Base-by-base conservation (phyloP, 305 asterid species). In the Striga hermonthica region DNA sequence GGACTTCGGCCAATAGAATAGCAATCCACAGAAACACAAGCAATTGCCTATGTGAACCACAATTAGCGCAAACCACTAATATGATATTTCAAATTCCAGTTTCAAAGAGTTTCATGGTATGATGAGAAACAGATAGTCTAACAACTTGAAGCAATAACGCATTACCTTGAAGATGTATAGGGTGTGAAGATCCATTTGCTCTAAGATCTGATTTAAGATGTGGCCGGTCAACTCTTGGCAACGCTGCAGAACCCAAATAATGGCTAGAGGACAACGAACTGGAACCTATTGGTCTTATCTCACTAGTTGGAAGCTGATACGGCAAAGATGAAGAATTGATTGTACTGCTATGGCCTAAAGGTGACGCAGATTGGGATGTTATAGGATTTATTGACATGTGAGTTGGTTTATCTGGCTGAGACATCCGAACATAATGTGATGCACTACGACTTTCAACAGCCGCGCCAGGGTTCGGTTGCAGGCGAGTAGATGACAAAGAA, bases 231-330 rank as follows among this genome's bases (percentile, higher is more conserved):
- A 77, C 84, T 79, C 87, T 80, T 61, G 89, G 78, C 75, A 75
- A 65, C 64, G 80, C 74, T 35, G 81, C 68, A 62, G 92, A 67
- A 78, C 73, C 82, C 72, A 76, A 76, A 80, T 22, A 22, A 2
- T 82, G 89, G 79, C 78, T 76, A 38, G 88, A 55, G 59, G 88
- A 64, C 72, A 82, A 69, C 55, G 82, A 83, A 71, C 80, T 58
- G 64, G 91, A 75, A 78, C 68, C 79, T 67, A 70, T 58, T 56
- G 91, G 89, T 72, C 91, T 85, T 71, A 94, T 77, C 86, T 91
- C 98, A 68, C 97, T 94, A 31, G 90, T 80, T 67, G 97, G 96
- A 66, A 85, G 94, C 87, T 94, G 99, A 77, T 85, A 88, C 12
- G 95, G 81, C 69, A 82, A 78, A 67, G 93, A 64, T 50, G 84